Conservation (phyloP, 2,329 filamentous ascomycete species). For the Apiospora aurea region DNA sequence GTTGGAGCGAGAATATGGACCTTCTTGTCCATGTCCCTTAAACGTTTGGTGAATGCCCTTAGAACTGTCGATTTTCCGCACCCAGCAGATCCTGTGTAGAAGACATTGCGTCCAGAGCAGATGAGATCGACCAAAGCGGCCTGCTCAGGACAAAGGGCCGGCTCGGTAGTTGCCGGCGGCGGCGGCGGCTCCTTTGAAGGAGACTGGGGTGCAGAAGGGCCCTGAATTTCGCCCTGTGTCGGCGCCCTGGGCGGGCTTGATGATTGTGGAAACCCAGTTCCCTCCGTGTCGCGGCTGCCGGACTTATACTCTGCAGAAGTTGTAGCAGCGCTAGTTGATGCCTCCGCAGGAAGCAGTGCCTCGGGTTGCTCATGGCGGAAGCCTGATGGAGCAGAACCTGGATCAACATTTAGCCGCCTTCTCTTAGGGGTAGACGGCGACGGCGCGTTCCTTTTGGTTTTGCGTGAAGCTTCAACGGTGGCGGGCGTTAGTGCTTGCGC, state of each 20-base stretch:
- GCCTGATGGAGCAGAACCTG: not conserved
- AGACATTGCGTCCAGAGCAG: conserved; percentile 61
- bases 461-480: not conserved
- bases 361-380: not conserved
- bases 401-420: not conserved
- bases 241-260: too few species aligned
- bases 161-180: conserved; percentile 29
- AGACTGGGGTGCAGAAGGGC: too few species aligned
- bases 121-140: conserved; percentile 58
- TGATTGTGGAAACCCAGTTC: too few species aligned
- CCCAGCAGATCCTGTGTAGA: conserved; percentile 70
- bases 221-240: too few species aligned
- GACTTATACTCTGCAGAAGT: not conserved
- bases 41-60: conserved; percentile 51
- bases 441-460: not conserved
- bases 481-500: not conserved
- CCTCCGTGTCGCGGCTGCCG: not conserved
- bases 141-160: conserved; percentile 55
- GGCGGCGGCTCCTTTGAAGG: not conserved
- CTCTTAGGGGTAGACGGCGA: not conserved
- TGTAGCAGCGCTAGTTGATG: not conserved
- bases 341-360: not conserved
- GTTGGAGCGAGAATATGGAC: conserved; percentile 67
- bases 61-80: conserved; percentile 65
- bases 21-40: conserved; percentile 42